A percentile compares a stretch with the other conserved stretches of the same genome.
These are phyloP conservation scores for Daldinia eschscholtzii DNA, from an alignment of 2,329 filamentous ascomycete genomes.

Conservation along the genomic window DNA sequence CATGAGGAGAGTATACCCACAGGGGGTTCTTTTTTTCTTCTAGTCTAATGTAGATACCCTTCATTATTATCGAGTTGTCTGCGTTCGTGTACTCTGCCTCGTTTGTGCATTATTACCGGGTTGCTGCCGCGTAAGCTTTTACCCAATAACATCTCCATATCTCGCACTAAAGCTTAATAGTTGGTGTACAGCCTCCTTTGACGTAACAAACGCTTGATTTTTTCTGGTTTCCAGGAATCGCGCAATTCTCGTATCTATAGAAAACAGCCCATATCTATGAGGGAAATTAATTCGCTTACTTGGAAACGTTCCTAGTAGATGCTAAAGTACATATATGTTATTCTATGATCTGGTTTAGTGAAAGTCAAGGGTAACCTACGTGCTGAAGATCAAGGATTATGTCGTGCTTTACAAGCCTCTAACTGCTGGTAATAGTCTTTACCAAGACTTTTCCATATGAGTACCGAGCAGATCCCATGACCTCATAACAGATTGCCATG, in stretches of 20 bases:
- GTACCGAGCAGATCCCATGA: neutral
- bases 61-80: conserved; percentile 2
- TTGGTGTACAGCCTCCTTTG: neutral
- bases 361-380: neutral
- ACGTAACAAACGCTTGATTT: neutral
- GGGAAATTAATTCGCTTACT: neutral
- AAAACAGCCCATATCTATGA: neutral
- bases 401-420: neutral
- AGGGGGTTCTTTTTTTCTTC: neutral
- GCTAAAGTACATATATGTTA: neutral
- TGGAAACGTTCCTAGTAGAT: neutral
- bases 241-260: neutral
- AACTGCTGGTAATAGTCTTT: neutral
- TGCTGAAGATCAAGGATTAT: neutral
- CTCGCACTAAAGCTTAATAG: neutral
- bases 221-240: neutral
- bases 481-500: neutral
- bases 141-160: conserved; percentile 1
- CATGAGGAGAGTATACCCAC: conserved; percentile 1
- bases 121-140: conserved; percentile 1
- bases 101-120: neutral
- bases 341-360: neutral
- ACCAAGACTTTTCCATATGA: neutral
- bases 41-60: conserved; percentile 9
- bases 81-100: neutral